Conservation (phyloP, 1,139 yeast species). For the Suhomyces wounanorum region DNA sequence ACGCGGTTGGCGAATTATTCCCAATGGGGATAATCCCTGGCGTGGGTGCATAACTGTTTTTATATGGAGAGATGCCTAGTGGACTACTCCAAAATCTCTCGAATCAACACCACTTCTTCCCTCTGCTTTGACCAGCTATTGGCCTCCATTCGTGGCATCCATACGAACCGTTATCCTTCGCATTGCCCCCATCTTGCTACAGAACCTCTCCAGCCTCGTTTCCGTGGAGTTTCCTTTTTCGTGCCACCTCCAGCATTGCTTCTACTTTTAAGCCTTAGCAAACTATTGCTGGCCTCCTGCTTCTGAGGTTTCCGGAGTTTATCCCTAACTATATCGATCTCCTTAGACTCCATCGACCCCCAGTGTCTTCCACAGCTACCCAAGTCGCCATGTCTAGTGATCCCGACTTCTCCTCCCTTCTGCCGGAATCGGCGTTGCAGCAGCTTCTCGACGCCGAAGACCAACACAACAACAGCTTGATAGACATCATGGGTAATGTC, state of each 20-base stretch:
- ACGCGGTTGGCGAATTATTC: slow-evolving; percentile 9
- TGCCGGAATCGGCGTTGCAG: slow-evolving; percentile 8
- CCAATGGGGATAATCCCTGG: slow-evolving; percentile 3
- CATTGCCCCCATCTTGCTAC: not conserved
- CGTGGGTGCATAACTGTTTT: not conserved
- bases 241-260: not conserved
- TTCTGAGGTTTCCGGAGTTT: not conserved
- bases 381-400: slow-evolving; percentile 4
- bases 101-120: not conserved
- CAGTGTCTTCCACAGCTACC: not conserved
- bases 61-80: slow-evolving; percentile 1
- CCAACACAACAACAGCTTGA: slow-evolving; percentile 33
- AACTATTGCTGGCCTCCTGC: not conserved
- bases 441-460: slow-evolving; percentile 25
- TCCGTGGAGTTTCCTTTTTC: not conserved
- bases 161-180: not conserved
- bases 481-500: slow-evolving; percentile 39
- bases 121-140: not conserved
- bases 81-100: not conserved
- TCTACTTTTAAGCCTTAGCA: not conserved
- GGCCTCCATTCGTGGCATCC: not conserved
- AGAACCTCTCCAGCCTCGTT: not conserved
- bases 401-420: not conserved
- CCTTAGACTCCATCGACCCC: not conserved
- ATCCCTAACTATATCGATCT: no score